Evolutionary conservation across 805 yeast species (phyloP), one percentile per base, ranked within the genome.

Genomic region (Kuraishia ogatae): DNA sequence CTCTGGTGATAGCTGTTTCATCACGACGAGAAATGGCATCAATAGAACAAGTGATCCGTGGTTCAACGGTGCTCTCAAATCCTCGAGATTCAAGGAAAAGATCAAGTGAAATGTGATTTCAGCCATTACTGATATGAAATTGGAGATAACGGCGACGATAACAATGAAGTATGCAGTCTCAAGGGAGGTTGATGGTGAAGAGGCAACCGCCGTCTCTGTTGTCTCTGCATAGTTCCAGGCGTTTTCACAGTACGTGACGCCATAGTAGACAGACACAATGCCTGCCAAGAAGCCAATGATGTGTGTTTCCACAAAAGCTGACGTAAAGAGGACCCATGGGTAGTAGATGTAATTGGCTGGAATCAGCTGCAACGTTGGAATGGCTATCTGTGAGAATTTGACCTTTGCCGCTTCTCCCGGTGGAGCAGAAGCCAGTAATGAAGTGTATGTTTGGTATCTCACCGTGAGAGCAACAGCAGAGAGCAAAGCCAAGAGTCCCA

Each of bases 261-360:
- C 73, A 35, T 70, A 64, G 53, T 63, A 72, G 39, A 80, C 62
- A 2, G 77, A 62, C 1, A 64, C 54, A 2, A 66, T 57, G 0
- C 81, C 74, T 3, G 78, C 54, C 17, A 78, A 2, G 57, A 79
- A 78, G 48, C 78, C 72, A 60, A 80, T 62, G 2, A 80, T 51
- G 7, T 80, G 69, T 5, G 77, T 75, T 62, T 86, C 91, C 2
- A 85, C 80, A 64, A 85, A 83, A n/a, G 85, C 79, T 0, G 89
- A 77, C 2, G 85, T 76, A 28, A 80, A 64, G 1, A 85, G 61
- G 0, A 86, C 86, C 85, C 88, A 82, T 4, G 91, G 91, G 58
- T 81, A 73, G 54, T 69, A 71, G 2, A 84, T 60, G 0, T 83
- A 74, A 53, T 75, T 71, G 24, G 75, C 68, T 13, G 93, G 92